These are phyloP conservation scores for Schizopora paradoxa DNA, from an alignment of 1,284 basidiomycete species.

Conservation along the genomic window DNA sequence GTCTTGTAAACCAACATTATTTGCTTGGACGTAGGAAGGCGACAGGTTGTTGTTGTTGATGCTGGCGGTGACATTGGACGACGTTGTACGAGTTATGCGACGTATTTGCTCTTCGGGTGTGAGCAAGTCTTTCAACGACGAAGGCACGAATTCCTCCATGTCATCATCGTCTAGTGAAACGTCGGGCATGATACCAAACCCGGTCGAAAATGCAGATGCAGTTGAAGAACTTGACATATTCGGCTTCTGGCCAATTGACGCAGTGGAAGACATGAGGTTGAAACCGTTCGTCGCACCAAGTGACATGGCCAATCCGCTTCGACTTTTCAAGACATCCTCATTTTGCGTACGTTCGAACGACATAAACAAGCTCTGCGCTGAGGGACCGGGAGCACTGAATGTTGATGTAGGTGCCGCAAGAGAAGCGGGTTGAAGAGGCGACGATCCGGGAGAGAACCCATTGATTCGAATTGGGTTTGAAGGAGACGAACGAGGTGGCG, in stretches of 20 bases:
- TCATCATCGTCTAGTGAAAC: constrained; percentile 67
- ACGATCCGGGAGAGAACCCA: constrained; percentile 45
- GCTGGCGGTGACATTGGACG: constrained; percentile 39
- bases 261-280: constrained; percentile 24
- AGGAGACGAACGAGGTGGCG: constrained; percentile 49
- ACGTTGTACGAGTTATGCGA: constrained; percentile 70
- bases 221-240: constrained; percentile 19
- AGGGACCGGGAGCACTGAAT: constrained; percentile 58
- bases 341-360: constrained; percentile 33
- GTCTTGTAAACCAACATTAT: constrained; percentile 29
- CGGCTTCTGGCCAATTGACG: constrained; percentile 16
- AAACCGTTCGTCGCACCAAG: constrained; percentile 38
- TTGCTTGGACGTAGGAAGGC: constrained; percentile 24
- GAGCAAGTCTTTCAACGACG: constrained; percentile 80
- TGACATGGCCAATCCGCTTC: constrained; percentile 37
- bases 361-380: constrained; percentile 49
- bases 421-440: constrained; percentile 37
- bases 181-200: too few species aligned
- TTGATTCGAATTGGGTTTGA: constrained; percentile 35
- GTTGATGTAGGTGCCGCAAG: constrained; percentile 46
- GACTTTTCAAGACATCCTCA: constrained; percentile 32
- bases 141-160: constrained; percentile 82
- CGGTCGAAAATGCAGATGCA: constrained; percentile 22
- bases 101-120: constrained; percentile 80
- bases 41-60: constrained; percentile 23